phyloP scores from a whole-genome alignment of 208 protist species.

The Borovskyia barvae region DNA sequence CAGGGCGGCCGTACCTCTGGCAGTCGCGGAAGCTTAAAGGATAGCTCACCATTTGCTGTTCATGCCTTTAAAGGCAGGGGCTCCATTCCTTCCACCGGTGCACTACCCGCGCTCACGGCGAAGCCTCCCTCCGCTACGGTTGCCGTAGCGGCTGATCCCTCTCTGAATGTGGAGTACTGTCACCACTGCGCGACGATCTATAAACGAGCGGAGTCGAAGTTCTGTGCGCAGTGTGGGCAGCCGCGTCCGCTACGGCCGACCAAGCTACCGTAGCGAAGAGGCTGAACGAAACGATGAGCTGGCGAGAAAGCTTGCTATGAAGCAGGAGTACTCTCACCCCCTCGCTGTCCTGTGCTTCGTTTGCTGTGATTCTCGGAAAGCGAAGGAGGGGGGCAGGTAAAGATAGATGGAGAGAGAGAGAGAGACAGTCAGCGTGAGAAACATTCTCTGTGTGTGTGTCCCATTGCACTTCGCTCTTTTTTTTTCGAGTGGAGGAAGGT shows the following conservation, averaged over 20 bases:
- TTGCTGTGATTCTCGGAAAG: too few relatives aligned
- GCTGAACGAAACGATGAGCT: too few relatives aligned
- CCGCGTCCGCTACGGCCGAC: constrained; percentile 13
- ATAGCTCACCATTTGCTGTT: too few relatives aligned
- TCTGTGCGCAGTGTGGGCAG: constrained; percentile 61
- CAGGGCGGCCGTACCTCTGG: neutral
- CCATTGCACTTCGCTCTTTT: too few relatives aligned
- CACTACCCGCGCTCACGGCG: neutral
- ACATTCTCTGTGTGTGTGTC: too few relatives aligned
- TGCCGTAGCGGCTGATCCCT: neutral
- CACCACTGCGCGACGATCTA: constrained; percentile 52
- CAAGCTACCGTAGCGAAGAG: constrained; percentile 9
- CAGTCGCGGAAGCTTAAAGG: too few relatives aligned
- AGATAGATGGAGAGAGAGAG: neutral
- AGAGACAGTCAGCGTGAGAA: neutral
- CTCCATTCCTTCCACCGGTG: neutral
- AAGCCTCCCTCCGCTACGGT: neutral
- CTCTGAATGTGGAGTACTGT: constrained; percentile 33
- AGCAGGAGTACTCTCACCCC: too few relatives aligned
- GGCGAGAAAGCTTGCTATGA: too few relatives aligned
- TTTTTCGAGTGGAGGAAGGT: too few relatives aligned
- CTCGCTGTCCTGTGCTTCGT: too few relatives aligned
- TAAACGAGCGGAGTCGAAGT: constrained; percentile 35
- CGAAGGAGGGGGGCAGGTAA: too few relatives aligned
- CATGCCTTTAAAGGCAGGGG: too few relatives aligned